Base-by-base conservation (phyloP, 2,329 filamentous ascomycete genomes). In the Trichoderma sp. region DNA sequence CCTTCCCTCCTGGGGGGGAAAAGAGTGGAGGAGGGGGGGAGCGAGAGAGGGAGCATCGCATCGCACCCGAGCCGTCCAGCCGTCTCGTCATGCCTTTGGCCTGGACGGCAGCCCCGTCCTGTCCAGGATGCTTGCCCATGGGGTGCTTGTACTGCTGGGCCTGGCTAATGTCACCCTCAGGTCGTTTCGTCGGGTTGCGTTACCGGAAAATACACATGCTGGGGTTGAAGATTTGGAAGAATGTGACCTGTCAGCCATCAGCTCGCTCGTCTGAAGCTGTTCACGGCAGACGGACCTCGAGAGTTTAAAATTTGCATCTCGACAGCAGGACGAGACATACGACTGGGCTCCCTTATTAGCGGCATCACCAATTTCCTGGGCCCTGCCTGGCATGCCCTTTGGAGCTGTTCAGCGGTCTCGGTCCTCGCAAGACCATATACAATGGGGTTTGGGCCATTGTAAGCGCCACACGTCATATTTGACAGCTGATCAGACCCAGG, bases 1-100 rank as follows among this genome's bases (percentile, higher is more conserved):
- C 71, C 69, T 66, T 68, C 7, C 34, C 12, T 56, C 66, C 64
- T 65, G 59, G 62, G 54, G 57, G 57, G 58, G 5, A 1, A 1
- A 9, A 30, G 30, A 30, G 30, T 30, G 28, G 48, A 39, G 34
- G 34, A 2, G 10, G 10, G 10, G 7, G 34, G 7, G 34, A 39
- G 10, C 7, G 34, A 14, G 34, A 14, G 34, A 14, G 34, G 28
- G 34, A 39, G 34, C 34, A 39, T 39, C 34, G 34, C 50, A 58
- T 67, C 48, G 24, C 60, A 59, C 48, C 62, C 45, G 44, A 51
- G 34, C 62, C 56, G 21, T 39, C 54, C 62, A 58, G 44, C 15
- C 34, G 7, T 48, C 48, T 48, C 34, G 7, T 48, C 48, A 41
- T 34, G n/a, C 19, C 43, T 41, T 34, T 61, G 45, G 43, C 61